phyloP scores from a whole-genome alignment of 305 asterid species.

The Coffea humblotiana region DNA sequence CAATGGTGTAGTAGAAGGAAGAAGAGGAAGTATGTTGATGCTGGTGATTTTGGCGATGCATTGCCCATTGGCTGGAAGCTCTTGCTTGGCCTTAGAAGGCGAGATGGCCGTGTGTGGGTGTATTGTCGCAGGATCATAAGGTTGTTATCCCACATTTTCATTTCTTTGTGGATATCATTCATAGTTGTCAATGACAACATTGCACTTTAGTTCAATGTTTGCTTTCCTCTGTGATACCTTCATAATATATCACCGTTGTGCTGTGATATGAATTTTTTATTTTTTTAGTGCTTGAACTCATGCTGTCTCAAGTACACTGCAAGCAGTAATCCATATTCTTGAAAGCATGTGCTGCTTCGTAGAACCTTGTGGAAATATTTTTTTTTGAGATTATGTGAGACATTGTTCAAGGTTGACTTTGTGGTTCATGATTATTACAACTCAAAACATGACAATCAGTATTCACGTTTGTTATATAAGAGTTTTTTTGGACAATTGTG shows the following conservation, averaged over 20 bases:
- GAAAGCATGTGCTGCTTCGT: neutral
- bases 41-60: constrained; percentile 51
- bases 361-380: neutral
- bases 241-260: neutral
- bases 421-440: neutral
- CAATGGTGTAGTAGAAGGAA: constrained; percentile 94
- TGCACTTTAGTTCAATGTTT: neutral
- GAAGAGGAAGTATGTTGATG: constrained; percentile 89
- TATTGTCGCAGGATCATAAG: constrained; percentile 78
- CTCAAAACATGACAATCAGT: neutral
- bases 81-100: constrained; percentile 73
- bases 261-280: neutral
- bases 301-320: neutral
- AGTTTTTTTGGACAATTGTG: neutral
- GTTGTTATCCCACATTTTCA: constrained; percentile 36
- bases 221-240: too few species aligned
- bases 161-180: neutral
- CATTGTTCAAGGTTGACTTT: neutral
- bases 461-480: neutral
- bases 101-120: constrained; percentile 58
- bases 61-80: constrained; percentile 88
- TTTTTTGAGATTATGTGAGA: neutral
- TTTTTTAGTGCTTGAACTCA: neutral
- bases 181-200: neutral
- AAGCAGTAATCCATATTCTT: neutral